These are phyloP conservation scores for Amoeboaphelidium occidentale DNA, from an alignment of 371 early-diverging fungal species.

Conservation along the genomic window DNA sequence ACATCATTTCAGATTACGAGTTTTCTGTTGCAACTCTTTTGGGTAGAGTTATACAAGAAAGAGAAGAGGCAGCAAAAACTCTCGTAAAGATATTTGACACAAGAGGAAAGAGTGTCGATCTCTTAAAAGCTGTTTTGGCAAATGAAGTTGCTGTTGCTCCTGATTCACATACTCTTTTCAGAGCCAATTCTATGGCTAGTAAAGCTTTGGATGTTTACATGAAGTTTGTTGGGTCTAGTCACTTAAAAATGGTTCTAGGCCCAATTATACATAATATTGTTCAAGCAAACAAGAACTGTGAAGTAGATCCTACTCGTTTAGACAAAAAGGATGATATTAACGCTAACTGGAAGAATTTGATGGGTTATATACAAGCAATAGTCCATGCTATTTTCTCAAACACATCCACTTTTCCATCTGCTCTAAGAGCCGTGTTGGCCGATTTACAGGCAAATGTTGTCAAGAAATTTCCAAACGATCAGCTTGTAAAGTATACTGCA, in stretches of 20 bases:
- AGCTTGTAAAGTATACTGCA: background rate
- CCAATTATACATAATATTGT: conserved; percentile 3
- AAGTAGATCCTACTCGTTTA: conserved; percentile 1
- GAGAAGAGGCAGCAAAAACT: background rate
- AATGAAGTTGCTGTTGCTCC: background rate
- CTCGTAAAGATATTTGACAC: background rate
- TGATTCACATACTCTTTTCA: conserved; percentile 1
- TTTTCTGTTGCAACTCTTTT: background rate
- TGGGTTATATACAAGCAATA: background rate
- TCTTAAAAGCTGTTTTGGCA: background rate
- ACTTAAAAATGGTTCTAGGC: background rate
- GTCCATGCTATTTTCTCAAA: conserved; percentile 1
- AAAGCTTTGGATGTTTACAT: conserved; percentile 2
- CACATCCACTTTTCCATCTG: background rate
- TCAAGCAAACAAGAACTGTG: background rate
- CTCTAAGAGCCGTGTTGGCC: background rate
- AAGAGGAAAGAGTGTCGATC: background rate
- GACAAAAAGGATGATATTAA: background rate
- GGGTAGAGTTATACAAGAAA: background rate
- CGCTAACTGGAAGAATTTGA: background rate
- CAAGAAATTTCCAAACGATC: background rate
- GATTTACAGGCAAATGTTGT: background rate
- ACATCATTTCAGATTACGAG: background rate
- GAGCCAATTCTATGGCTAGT: conserved; percentile 3
- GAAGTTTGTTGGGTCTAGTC: background rate